Conservation (phyloP, 208 protist species). For the Lotmaria passim region DNA sequence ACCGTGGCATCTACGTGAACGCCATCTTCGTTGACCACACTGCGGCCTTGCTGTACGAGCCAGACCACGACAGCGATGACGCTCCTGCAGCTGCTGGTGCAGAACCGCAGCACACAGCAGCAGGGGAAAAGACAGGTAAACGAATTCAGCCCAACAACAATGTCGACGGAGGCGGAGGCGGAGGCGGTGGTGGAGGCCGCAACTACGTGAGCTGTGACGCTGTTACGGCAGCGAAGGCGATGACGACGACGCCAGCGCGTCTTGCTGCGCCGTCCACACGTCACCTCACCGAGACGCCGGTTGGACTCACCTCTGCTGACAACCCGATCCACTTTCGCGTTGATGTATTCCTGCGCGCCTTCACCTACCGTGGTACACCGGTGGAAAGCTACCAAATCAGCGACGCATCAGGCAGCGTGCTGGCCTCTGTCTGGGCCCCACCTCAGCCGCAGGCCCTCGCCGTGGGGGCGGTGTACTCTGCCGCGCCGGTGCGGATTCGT, state of each 20-base stretch:
- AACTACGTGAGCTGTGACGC: no score
- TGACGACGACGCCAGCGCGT: not conserved
- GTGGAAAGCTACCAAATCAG: constrained; percentile 85
- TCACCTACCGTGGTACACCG: constrained; percentile 60
- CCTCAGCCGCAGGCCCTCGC: constrained; percentile 27
- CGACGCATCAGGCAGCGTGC: constrained; percentile 72
- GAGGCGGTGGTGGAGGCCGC: no score
- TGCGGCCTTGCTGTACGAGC: not conserved
- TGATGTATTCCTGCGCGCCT: constrained; percentile 59
- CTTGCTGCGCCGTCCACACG: constrained; percentile 18
- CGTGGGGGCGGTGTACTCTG: constrained; percentile 62
- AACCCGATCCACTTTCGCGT: constrained; percentile 57
- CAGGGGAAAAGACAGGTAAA: no score
- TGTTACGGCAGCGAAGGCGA: no score
- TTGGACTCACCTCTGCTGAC: constrained; percentile 29
- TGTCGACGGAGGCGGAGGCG: no score
- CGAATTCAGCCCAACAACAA: no score
- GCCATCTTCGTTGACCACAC: constrained; percentile 72
- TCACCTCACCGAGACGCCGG: constrained; percentile 32
- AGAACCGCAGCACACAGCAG: not conserved
- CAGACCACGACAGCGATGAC: not conserved
- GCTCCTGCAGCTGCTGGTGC: not conserved
- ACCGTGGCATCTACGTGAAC: constrained; percentile 62
- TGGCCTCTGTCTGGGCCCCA: constrained; percentile 69
- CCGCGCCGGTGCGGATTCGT: constrained; percentile 53